These are phyloP conservation scores for Hepatocystis sp. DNA, from an alignment of 169 alveolate species.

Conservation along the genomic window DNA sequence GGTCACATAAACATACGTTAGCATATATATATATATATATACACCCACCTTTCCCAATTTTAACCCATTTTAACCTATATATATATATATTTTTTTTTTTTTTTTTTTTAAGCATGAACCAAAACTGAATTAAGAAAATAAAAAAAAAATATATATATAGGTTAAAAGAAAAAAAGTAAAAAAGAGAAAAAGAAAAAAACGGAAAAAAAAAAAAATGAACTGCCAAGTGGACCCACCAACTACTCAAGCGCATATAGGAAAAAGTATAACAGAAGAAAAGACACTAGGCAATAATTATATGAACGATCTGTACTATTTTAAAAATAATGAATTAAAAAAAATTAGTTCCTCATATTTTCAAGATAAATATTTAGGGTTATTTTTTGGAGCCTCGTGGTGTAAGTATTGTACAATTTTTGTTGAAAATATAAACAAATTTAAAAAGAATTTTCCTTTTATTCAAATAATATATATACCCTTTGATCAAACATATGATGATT, in stretches of 20 bases:
- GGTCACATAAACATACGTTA: no score
- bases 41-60: no score
- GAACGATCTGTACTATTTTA: constrained; percentile 11
- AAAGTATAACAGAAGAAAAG: not conserved
- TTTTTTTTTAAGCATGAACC: not conserved
- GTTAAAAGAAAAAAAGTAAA: not conserved
- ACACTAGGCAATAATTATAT: constrained; percentile 23
- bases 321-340: constrained; percentile 58
- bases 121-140: not conserved
- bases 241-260: not conserved
- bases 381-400: constrained; percentile 76
- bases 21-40: no score
- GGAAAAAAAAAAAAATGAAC: not conserved
- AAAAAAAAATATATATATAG: constrained; percentile 3
- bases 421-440: constrained; percentile 31
- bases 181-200: not conserved
- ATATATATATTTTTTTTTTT: no score
- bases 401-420: constrained; percentile 57
- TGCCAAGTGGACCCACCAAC: constrained; percentile 60
- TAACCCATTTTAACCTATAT: no score
- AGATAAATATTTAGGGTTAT: constrained; percentile 58
- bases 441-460: constrained; percentile 35
- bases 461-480: constrained; percentile 69
- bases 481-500: constrained; percentile 66
- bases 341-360: constrained; percentile 33